These are phyloP conservation scores for Gracilaria gracilis DNA, from an alignment of 23 red algal genomes.

Conservation along the genomic window DNA sequence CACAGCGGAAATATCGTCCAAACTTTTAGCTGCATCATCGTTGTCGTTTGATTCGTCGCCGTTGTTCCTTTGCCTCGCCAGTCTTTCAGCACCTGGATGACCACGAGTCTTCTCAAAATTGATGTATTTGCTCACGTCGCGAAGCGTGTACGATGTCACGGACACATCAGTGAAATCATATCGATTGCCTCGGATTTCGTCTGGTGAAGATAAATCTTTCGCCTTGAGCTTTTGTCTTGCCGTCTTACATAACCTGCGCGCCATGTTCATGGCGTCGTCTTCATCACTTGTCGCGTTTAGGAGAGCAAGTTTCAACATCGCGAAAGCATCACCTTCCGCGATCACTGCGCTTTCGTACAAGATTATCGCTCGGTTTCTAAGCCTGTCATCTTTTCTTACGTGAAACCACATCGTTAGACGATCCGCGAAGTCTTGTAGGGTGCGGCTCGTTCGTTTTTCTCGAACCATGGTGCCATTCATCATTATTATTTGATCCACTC, in stretches of 20 bases:
- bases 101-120: neutral
- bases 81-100: neutral
- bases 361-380: neutral
- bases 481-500: neutral
- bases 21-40: neutral
- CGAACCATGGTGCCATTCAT: neutral
- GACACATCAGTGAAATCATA: neutral
- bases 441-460: neutral
- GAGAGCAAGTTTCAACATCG: conserved; percentile 55
- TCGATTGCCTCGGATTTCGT: conserved; percentile 3
- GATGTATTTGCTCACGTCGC: neutral
- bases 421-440: conserved; percentile 16
- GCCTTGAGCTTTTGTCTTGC: neutral
- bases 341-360: conserved; percentile 57
- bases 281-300: neutral
- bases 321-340: conserved; percentile 35
- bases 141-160: neutral
- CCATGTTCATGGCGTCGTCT: neutral
- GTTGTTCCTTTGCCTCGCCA: neutral
- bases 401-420: conserved; percentile 32
- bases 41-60: neutral
- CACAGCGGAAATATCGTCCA: neutral
- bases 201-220: neutral
- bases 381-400: neutral
- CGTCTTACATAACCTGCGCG: neutral